Base-by-base conservation (phyloP, 768 basidiomycete genomes). In the Crassisporium funariophilum region DNA sequence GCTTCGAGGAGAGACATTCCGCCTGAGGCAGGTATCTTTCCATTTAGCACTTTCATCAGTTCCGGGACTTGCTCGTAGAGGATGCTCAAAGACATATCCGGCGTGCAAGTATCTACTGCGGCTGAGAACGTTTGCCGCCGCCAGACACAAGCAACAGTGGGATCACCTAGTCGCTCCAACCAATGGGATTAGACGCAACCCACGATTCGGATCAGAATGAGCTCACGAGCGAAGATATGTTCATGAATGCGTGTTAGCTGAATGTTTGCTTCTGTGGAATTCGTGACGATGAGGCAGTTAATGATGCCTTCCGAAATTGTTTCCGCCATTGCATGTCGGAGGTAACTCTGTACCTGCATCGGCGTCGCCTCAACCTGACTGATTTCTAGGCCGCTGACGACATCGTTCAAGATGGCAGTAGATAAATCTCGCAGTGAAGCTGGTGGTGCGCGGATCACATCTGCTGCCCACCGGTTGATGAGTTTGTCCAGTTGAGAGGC, bases 71-170 rank as follows among this genome's bases (percentile, higher is more conserved):
- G 79, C 49, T 92, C 91, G 15, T 69, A 63, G 35, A 94, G 74
- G 59, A 92, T 84, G 62, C 68, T 75, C 21, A 75, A 57, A 0
- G 81, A 75, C 78, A 90, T 86, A 41, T 86, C 83, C 5, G 83
- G 78, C 0, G 88, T 83, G 64, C 84, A 86, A 1, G 77, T 63
- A 24, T 91, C 88, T 42, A 94, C 86, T 4, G 91, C 89, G 0
- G 91, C 91, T 9, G 87, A 85, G 68, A 91, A 92, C 2, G 91
- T 93, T 62, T 94, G 91, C 9, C 90, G 81, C 17, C 91, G 81
- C 91, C 91, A 94, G 15, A 94, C 91, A 31, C 81, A 79, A 0
- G 91, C 91, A n/a, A 94, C 89, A 4, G 88, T 84, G 10, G 91
- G 84, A 58, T 93, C 88, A 41, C 88, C 89, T 92, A 56, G 34